Base-by-base conservation (phyloP, 1,284 basidiomycete species). In the Puccinia novopanici region DNA sequence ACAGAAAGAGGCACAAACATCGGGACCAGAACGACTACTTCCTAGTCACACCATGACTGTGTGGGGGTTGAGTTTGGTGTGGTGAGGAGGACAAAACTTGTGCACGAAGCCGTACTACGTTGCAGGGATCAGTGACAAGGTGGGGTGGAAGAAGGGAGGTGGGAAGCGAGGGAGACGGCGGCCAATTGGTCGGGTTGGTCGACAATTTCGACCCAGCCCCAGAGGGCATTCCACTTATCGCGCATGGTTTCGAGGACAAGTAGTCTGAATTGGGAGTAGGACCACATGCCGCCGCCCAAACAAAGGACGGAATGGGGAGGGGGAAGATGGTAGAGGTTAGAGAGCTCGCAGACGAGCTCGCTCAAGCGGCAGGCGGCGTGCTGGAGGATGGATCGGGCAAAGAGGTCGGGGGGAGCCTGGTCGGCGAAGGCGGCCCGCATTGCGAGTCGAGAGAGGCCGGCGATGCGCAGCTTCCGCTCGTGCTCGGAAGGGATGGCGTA, bases 231-330 rank as follows among this genome's bases (percentile, higher is more conserved):
- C 77, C 77, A 79, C 0, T n/a, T 22, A 8, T 24, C 2, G 1
- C 24, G 30, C 54, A 68, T 79, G 27, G 24, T 27, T 0, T 63
- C 15, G 24, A 79, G 12, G 9, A 79, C 65, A 4, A 72, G 22
- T 27, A 55, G 9, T 37, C 24, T 45, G 71, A 71, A 79, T 30
- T 42, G 34, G 52, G 55, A 27, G 50, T 61, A 72, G 8, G 22
- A 54, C 77, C 77, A 79, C 77, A 79, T 79, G 3, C 77, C 77
- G 9, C 77, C 77, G 24, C 68, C 77, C 48, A 79, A 52, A 8
- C 52, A 79, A 9, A 79, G 48, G 9, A 72, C 77, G 42, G 48
- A 12, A 3, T 63, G 50, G 2, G 45, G 0, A 3, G 77, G 67
- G 15, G 13, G 8, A 17, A 79, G 54, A 2, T 61, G 12, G 71